Evolutionary conservation across 108 stramenopile species (phyloP), one percentile per base, ranked within the genome.

Genomic region (Skeletonema menzelii): DNA sequence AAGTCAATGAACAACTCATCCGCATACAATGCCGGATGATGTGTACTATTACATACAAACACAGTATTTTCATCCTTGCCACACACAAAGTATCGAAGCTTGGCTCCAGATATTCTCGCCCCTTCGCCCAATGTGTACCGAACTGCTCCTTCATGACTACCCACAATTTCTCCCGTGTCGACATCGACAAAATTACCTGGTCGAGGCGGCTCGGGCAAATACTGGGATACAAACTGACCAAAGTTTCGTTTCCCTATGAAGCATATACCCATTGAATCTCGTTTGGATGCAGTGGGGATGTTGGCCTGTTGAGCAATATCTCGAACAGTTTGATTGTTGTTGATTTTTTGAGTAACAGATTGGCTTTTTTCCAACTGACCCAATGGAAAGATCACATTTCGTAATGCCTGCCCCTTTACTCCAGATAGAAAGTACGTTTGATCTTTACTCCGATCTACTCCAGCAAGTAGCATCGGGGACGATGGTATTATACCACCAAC

Each of bases 211-310:
- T 80, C 75, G 8, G 80, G 65, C 20, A 97, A 38, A 74, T 96
- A 97, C 68, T 96, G 80, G 4, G 91, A 80, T 26, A 98, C 67
- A 69, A 97, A 99, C 0, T 87, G 81, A 15, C 81, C 86, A 83
- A 96, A 91, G 44, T 87, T 84, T 35, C 96, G 88, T 74, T 96
- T 96, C 35, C 97, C 97, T 8, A 99, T 87, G 81, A 97, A 99
- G 72, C 98, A 99, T 63, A 99, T 96, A 4, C 98, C 98, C 84
- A 96, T 91, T 13, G 87, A 89, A 44, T 99, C 98, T 61, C 83
- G 72, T 80, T 97, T 97, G 27, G 60, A 62, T 10, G 97, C 96
- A 15, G 86, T 95, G 8, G 92, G 90, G 4, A 97, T 82, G 10
- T 88, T 65, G 2, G 84, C 91, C 27, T 81, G 32, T 13, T 60